Percentiles rank a stretch among this genome's conserved stretches.
Evolutionary conservation across 257 asterid genomes (phyloP).

Genomic region (Fraxinus cuspidata): DNA sequence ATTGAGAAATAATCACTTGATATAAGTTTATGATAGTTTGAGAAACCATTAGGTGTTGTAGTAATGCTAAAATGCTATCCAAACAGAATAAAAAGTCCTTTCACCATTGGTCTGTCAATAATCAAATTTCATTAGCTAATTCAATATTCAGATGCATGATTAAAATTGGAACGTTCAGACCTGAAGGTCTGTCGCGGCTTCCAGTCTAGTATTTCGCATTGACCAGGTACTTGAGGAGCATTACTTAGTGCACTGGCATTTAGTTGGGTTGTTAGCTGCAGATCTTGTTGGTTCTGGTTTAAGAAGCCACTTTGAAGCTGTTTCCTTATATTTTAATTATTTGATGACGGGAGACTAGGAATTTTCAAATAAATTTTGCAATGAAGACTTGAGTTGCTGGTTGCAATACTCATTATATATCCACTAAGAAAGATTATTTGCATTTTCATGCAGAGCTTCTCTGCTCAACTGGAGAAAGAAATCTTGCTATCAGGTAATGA

Average conservation of each 20-base stretch:
- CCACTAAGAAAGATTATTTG: conserved; percentile 21
- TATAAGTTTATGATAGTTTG: not conserved
- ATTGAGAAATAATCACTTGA: not conserved
- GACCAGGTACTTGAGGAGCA: not conserved
- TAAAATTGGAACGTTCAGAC: not conserved
- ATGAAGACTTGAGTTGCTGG: conserved; percentile 10
- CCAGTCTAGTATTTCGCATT: not conserved
- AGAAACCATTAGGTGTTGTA: not conserved
- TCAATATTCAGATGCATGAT: not conserved
- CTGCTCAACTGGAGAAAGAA: conserved; percentile 90
- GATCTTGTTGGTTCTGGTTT: conserved; percentile 20
- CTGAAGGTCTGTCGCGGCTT: not conserved
- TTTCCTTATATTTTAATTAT: conserved; percentile 10
- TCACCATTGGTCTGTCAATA: not conserved
- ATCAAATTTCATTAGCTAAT: not conserved
- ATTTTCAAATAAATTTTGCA: not conserved
- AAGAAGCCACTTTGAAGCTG: conserved; percentile 21
- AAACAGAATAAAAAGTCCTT: not conserved
- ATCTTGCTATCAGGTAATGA: conserved; percentile 81
- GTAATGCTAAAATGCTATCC: not conserved
- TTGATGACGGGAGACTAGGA: not conserved
- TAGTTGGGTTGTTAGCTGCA: conserved; percentile 10
- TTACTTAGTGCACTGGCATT: conserved; percentile 1
- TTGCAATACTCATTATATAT: conserved; percentile 13
- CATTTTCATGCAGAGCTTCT: conserved; percentile 60